These are phyloP conservation scores for Xerocomus nothofagi DNA, from an alignment of 1,284 basidiomycete genomes.

Conservation along the genomic window DNA sequence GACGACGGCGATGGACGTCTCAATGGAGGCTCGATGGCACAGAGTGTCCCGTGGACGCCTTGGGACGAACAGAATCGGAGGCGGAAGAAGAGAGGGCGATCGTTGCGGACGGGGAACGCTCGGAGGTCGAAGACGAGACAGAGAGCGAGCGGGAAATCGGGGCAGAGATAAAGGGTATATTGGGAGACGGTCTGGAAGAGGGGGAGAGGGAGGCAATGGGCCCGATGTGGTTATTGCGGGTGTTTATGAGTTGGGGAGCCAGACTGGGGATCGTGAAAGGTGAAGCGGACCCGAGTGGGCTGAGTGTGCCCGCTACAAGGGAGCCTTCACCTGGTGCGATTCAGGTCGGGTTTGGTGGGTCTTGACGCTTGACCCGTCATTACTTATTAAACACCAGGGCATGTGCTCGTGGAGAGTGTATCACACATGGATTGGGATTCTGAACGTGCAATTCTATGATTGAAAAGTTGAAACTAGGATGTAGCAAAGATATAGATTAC, in stretches of 20 bases:
- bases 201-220: slow-evolving; percentile 58
- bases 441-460: slow-evolving; percentile 14
- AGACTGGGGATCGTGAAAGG: slow-evolving; percentile 39
- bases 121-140: slow-evolving; percentile 39
- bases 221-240: slow-evolving; percentile 70
- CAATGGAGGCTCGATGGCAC: slow-evolving; percentile 69
- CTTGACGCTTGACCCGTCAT: slow-evolving; percentile 15
- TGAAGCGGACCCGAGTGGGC: slow-evolving; percentile 19
- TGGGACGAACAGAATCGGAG: slow-evolving; percentile 73
- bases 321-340: slow-evolving; percentile 23
- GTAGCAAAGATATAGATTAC: slow-evolving; percentile 4
- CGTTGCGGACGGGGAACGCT: slow-evolving; percentile 25
- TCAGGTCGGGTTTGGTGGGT: background rate
- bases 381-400: slow-evolving; percentile 6
- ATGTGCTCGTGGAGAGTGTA: slow-evolving; percentile 3
- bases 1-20: slow-evolving; percentile 36
- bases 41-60: slow-evolving; percentile 59
- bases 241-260: slow-evolving; percentile 72
- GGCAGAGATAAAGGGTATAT: slow-evolving; percentile 19
- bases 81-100: slow-evolving; percentile 62
- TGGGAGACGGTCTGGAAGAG: slow-evolving; percentile 40
- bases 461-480: background rate
- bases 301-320: slow-evolving; percentile 24
- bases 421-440: slow-evolving; percentile 17
- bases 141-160: slow-evolving; percentile 28